Conservation (phyloP, 768 basidiomycete genomes). For the Boletus edulis region DNA sequence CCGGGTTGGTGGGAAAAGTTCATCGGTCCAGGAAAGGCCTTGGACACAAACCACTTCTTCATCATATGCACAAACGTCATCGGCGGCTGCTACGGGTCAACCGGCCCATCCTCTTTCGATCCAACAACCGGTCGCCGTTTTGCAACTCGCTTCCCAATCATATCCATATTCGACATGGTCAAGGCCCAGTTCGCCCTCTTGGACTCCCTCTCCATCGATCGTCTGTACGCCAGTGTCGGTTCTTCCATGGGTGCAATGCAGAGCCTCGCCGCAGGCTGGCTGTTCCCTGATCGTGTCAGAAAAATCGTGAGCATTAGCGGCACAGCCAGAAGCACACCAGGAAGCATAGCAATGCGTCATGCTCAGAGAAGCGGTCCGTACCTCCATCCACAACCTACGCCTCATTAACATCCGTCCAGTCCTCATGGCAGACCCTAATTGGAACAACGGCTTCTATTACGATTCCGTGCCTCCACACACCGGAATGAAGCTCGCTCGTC, state of each 20-base stretch:
- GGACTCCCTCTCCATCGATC: slow-evolving; percentile 79
- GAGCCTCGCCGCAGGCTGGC: slow-evolving; percentile 92
- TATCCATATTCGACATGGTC: slow-evolving; percentile 98
- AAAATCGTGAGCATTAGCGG: slow-evolving; percentile 95
- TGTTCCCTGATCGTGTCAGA: slow-evolving; percentile 83
- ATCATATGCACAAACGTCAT: slow-evolving; percentile 95
- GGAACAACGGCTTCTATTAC: slow-evolving; percentile 99
- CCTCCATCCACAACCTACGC: background rate
- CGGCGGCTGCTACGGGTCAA: slow-evolving; percentile 97
- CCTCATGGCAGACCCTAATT: slow-evolving; percentile 98
- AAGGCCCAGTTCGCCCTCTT: slow-evolving; percentile 86
- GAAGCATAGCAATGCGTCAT: slow-evolving; percentile 92
- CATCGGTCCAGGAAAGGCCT: slow-evolving; percentile 90
- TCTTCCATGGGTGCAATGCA: slow-evolving; percentile 99
- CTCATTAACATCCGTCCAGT: slow-evolving; percentile 47
- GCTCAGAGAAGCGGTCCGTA: slow-evolving; percentile 88
- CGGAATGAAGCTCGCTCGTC: slow-evolving; percentile 97
- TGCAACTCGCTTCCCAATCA: slow-evolving; percentile 87
- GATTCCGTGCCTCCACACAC: slow-evolving; percentile 92
- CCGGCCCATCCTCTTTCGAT: slow-evolving; percentile 87
- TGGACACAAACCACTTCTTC: slow-evolving; percentile 92
- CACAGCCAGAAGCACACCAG: slow-evolving; percentile 87
- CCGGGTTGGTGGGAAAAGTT: slow-evolving; percentile 99
- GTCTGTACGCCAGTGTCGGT: slow-evolving; percentile 91
- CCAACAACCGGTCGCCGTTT: slow-evolving; percentile 67